Evolutionary conservation across 345 rosid genomes (phyloP).

Genomic region (Salix caprea): DNA sequence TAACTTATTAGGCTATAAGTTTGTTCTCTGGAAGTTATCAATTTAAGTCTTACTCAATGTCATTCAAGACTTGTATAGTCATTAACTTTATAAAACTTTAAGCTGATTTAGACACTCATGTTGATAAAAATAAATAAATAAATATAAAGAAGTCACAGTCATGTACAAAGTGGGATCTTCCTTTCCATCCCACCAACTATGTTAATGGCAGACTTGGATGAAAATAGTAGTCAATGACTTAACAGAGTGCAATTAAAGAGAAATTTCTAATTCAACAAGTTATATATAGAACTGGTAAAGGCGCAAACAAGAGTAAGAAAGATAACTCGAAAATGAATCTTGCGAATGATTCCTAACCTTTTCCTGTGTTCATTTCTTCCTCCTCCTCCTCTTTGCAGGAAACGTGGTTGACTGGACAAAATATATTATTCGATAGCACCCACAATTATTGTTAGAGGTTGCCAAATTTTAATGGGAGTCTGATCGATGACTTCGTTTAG

Average conservation of each 20-base stretch:
- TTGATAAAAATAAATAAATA: too few relatives aligned
- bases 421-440: slow-evolving; percentile 15
- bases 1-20: too few relatives aligned
- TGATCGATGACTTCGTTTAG: background rate
- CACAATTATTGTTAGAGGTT: slow-evolving; percentile 3
- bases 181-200: slow-evolving; percentile 21
- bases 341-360: background rate
- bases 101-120: too few relatives aligned
- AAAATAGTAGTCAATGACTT: background rate
- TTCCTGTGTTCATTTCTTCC: background rate
- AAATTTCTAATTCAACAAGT: background rate
- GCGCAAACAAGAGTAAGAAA: background rate
- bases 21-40: too few relatives aligned
- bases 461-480: background rate
- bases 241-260: background rate
- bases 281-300: background rate
- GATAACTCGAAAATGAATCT: background rate
- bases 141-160: background rate
- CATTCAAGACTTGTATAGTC: accelerated
- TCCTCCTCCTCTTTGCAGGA: slow-evolving; percentile 21
- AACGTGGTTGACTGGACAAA: slow-evolving; percentile 56
- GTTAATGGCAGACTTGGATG: background rate
- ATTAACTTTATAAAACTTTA: too few relatives aligned
- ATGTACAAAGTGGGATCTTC: slow-evolving; percentile 28
- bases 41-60: too few relatives aligned